Evolutionary conservation across 148 eudicot genomes (phyloP).

Genomic region (Amaranthus palmeri): DNA sequence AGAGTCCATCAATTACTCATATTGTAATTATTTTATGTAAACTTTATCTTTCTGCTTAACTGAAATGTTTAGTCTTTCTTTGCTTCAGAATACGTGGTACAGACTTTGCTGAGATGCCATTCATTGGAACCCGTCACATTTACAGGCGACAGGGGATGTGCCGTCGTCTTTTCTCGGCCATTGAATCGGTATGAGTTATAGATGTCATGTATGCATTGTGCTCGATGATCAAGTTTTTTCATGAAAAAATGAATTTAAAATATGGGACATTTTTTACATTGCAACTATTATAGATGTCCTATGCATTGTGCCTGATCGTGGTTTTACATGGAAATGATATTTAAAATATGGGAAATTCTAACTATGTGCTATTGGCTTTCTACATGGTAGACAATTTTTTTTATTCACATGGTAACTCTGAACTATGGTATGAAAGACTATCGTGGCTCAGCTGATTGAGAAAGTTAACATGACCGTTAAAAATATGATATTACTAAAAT

Average conservation of each 20-base stretch:
- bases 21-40: background rate
- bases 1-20: background rate
- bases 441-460: no score
- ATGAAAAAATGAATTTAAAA: background rate
- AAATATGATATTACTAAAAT: no score
- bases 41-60: background rate
- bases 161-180: constrained; percentile 76
- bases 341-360: no score
- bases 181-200: constrained; percentile 60
- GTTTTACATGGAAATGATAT: no score
- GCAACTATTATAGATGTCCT: no score
- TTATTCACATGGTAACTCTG: no score
- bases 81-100: constrained; percentile 68
- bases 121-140: constrained; percentile 87
- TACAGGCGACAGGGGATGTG: constrained; percentile 99
- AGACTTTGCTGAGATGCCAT: constrained; percentile 96
- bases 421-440: no score
- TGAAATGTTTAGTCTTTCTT: background rate
- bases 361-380: no score
- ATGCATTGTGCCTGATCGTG: no score
- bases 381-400: no score
- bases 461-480: no score
- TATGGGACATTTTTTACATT: no score
- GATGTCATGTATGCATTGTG: background rate
- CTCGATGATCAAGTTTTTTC: background rate